Evolutionary conservation across 2,329 filamentous ascomycete species (phyloP).

Genomic region (Talaromyces verruculosus): DNA sequence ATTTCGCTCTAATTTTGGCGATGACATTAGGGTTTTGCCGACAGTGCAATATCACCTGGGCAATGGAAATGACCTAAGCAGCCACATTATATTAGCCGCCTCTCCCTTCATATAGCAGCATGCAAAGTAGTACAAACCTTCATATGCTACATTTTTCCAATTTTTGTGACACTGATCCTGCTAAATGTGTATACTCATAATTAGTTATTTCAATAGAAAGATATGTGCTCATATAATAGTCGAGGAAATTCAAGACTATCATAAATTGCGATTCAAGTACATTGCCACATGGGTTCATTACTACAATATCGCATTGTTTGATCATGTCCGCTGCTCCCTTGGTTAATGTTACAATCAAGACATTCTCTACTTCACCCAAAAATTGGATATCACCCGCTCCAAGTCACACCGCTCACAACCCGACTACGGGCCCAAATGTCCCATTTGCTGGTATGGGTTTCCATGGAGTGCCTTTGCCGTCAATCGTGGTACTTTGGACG

Average conservation of each 20-base stretch:
- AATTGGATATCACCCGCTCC: not conserved
- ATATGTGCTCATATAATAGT: not conserved
- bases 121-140: not conserved
- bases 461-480: slow-evolving; percentile 42
- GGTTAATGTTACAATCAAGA: not conserved
- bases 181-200: not conserved
- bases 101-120: no score
- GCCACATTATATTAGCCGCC: no score
- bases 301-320: not conserved
- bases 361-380: not conserved
- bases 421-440: slow-evolving; percentile 15
- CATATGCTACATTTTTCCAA: not conserved
- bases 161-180: not conserved
- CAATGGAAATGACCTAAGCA: no score
- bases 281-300: not conserved
- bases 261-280: not conserved
- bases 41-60: no score
- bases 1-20: no score
- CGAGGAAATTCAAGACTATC: not conserved
- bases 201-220: not conserved
- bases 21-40: no score
- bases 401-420: slow-evolving; percentile 5
- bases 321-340: not conserved
- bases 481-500: slow-evolving; percentile 40
- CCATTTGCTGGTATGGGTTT: slow-evolving; percentile 22